Percentiles rank a stretch among this genome's conserved stretches.
phyloP scores from a whole-genome alignment of 352 stramenopile species.

The Globisporangium echinulatum region DNA sequence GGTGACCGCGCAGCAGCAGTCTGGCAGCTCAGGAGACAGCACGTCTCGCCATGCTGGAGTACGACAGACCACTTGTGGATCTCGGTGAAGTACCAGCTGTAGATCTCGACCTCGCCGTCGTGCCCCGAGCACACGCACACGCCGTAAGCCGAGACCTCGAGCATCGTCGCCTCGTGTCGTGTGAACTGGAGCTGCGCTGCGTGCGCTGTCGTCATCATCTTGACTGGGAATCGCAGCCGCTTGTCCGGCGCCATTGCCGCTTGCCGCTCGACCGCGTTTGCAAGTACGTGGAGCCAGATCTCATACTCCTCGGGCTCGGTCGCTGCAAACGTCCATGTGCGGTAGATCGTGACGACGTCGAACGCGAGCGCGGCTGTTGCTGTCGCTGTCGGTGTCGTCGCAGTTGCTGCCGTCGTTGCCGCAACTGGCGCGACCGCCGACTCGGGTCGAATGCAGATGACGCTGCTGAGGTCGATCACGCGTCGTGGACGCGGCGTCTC shows the following conservation, averaged over 20 bases:
- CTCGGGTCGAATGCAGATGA: constrained; percentile 59
- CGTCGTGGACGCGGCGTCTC: constrained; percentile 46
- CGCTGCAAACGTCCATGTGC: constrained; percentile 64
- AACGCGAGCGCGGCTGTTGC: constrained; percentile 34
- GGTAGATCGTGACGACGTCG: constrained; percentile 70
- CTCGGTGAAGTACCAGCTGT: constrained; percentile 76
- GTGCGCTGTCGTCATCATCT: constrained; percentile 29
- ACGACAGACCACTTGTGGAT: constrained; percentile 74
- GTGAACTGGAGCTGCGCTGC: constrained; percentile 22
- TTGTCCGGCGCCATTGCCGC: constrained; percentile 46
- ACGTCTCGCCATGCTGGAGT: constrained; percentile 41
- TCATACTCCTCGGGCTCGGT: constrained; percentile 41
- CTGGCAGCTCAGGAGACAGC: constrained; percentile 52
- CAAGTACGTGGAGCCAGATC: constrained; percentile 47
- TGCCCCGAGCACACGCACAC: constrained; percentile 42
- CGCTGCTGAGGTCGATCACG: constrained; percentile 58
- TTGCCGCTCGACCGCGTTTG: constrained; percentile 48
- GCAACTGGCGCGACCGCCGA: constrained; percentile 11
- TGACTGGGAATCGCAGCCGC: constrained; percentile 41
- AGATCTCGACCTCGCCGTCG: constrained; percentile 38
- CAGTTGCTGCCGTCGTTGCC: neutral
- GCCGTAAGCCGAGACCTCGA: constrained; percentile 55
- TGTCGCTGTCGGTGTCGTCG: constrained; percentile 2
- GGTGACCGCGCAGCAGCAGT: neutral
- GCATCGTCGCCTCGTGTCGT: constrained; percentile 31